phyloP scores from a whole-genome alignment of 116 monocot genomes.

The Cymodocea nodosa region DNA sequence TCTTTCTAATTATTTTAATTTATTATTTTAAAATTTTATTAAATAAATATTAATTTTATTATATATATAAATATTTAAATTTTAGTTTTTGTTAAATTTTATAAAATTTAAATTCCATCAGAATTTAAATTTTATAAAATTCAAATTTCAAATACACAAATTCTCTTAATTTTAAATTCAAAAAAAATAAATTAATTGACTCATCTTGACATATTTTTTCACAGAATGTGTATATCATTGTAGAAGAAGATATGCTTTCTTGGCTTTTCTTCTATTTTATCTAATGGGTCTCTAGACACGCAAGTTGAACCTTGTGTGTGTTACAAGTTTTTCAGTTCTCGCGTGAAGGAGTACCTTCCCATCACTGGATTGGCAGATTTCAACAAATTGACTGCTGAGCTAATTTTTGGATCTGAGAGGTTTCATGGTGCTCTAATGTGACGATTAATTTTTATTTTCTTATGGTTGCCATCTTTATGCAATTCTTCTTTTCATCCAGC shows the following conservation, averaged over 20 bases:
- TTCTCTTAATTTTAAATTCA: too few relatives aligned
- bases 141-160: too few relatives aligned
- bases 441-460: background rate
- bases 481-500: constrained; percentile 24
- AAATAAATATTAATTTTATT: too few relatives aligned
- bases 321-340: constrained; percentile 37
- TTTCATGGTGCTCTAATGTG: constrained; percentile 5
- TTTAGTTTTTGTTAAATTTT: too few relatives aligned
- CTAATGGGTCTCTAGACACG: background rate
- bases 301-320: background rate
- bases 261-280: background rate
- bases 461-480: background rate
- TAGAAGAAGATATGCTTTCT: background rate
- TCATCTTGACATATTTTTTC: background rate
- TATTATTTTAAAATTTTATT: too few relatives aligned
- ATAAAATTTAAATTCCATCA: too few relatives aligned
- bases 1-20: too few relatives aligned
- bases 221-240: background rate
- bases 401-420: constrained; percentile 91
- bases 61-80: too few relatives aligned
- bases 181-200: too few relatives aligned
- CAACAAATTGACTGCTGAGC: constrained; percentile 89
- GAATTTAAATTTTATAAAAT: too few relatives aligned
- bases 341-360: constrained; percentile 89
- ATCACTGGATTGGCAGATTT: constrained; percentile 81